A percentile compares a stretch with the other conserved stretches of the same genome.
Evolutionary conservation across 2,329 filamentous ascomycete species (phyloP).

Genomic region (Monosporascus sp.): DNA sequence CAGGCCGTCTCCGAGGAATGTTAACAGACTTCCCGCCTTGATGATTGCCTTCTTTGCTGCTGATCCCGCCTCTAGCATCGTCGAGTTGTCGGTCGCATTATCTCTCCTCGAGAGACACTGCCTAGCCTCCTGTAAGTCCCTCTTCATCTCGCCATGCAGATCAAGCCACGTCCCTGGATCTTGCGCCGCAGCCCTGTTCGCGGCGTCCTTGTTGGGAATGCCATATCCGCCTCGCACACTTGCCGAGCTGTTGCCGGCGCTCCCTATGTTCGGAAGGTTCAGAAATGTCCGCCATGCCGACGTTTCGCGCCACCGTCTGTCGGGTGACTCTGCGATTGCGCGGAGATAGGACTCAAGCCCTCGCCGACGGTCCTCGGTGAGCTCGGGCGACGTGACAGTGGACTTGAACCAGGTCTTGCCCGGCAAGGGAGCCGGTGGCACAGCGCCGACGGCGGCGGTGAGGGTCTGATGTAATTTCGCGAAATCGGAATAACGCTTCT

Average conservation of each 20-base stretch:
- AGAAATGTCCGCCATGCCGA: slow-evolving; percentile 69
- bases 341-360: slow-evolving; percentile 68
- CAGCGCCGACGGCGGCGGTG: slow-evolving; percentile 50
- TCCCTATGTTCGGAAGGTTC: slow-evolving; percentile 54
- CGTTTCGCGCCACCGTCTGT: slow-evolving; percentile 71
- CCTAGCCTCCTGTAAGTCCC: slow-evolving; percentile 62
- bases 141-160: slow-evolving; percentile 68
- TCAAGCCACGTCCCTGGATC: slow-evolving; percentile 73
- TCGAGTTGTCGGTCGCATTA: slow-evolving; percentile 44
- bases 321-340: slow-evolving; percentile 67
- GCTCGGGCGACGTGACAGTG: slow-evolving; percentile 62
- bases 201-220: slow-evolving; percentile 26
- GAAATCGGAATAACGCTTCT: slow-evolving; percentile 83
- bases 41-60: slow-evolving; percentile 72
- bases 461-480: slow-evolving; percentile 60
- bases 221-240: slow-evolving; percentile 40
- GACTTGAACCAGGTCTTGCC: slow-evolving; percentile 73
- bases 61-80: slow-evolving; percentile 58
- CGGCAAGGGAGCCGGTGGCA: slow-evolving; percentile 65
- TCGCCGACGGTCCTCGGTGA: slow-evolving; percentile 65
- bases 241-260: slow-evolving; percentile 42
- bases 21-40: slow-evolving; percentile 60
- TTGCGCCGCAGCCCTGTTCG: slow-evolving; percentile 39
- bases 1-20: slow-evolving; percentile 62
- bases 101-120: slow-evolving; percentile 65